Base-by-base conservation (phyloP, 2,329 filamentous ascomycete species). In the Trichoderma endophyticum region DNA sequence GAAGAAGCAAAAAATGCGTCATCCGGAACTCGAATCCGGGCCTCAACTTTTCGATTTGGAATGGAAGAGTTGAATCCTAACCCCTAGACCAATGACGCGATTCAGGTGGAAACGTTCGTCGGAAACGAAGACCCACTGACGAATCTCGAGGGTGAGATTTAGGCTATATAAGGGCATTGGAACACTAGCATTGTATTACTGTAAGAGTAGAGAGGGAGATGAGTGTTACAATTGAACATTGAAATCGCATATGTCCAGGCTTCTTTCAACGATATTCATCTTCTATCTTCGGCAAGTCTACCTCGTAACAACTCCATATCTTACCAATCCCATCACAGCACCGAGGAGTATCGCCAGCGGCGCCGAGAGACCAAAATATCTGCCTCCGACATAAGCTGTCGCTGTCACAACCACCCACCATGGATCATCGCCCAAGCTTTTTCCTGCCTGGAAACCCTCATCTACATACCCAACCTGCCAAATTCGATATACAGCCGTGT, bases 391-490 rank as follows among this genome's bases (percentile, higher is more conserved):
- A 48, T 48, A 48, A 3, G 43, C 43, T n/a, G 43, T n/a, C 18
- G 43, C 43, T 48, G 43, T 48, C 4, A 90, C 84, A 3, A 90
- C 87, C 21, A 91, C 84, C 87, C 88, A 91, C 87, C 88, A 91
- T 1, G 89, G 88, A 73, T 91, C 89, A 43, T 84, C 81, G 0
- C 81, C 88, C 57, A 91, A 77, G 74, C 86, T 89, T 57, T 82
- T 84, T 0, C 89, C 89, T 3, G 77, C 76, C 70, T 82, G 80
- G 21, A 83, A 84, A 0, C 81, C 81, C 21, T 85, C 80, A 18
- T 86, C 87, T 11, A 91, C 79, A 72, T 85, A 90, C 0, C 89
- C 89, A 74, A 90, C 86, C 79, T 89, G 83, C 87, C 87, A 90
- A 11, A 91, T 79, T 2, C 88, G 81, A 73, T 91, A 91, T 0